These are phyloP conservation scores for Candida railenensis DNA, from an alignment of 805 yeast genomes.

Conservation along the genomic window DNA sequence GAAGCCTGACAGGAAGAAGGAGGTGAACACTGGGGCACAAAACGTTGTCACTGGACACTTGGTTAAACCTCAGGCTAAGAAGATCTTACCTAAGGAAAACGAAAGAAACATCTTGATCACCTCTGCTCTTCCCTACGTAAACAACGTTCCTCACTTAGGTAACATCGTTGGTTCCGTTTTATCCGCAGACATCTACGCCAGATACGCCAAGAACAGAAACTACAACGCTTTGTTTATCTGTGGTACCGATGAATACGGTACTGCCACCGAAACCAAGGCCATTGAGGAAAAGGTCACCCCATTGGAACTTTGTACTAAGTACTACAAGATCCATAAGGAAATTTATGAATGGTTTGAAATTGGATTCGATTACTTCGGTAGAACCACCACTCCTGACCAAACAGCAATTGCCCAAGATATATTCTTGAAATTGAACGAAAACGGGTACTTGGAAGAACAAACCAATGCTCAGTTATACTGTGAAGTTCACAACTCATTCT, in stretches of 20 bases:
- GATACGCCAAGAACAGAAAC: slow-evolving; percentile 87
- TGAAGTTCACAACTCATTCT: slow-evolving; percentile 81
- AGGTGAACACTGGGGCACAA: slow-evolving; percentile 38
- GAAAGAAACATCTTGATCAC: slow-evolving; percentile 86
- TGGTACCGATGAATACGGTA: slow-evolving; percentile 99
- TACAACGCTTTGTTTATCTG: slow-evolving; percentile 84
- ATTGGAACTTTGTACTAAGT: slow-evolving; percentile 84
- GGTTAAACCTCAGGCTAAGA: slow-evolving; percentile 28
- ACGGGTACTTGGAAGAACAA: slow-evolving; percentile 81
- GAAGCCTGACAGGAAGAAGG: slow-evolving; percentile 31
- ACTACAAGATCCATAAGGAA: slow-evolving; percentile 78
- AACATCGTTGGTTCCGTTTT: slow-evolving; percentile 94
- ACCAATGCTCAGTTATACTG: slow-evolving; percentile 89
- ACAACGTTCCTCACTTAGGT: slow-evolving; percentile 98
- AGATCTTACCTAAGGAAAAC: slow-evolving; percentile 57
- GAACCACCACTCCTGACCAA: slow-evolving; percentile 90
- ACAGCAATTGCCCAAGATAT: slow-evolving; percentile 96
- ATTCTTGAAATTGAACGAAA: slow-evolving; percentile 71
- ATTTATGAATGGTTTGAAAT: slow-evolving; percentile 97
- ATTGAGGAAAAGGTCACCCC: slow-evolving; percentile 91
- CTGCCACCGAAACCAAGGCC: slow-evolving; percentile 99
- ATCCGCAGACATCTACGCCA: slow-evolving; percentile 89
- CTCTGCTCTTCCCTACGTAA: slow-evolving; percentile 96
- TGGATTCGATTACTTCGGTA: slow-evolving; percentile 91
- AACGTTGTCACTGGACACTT: slow-evolving; percentile 30